Conservation (phyloP, 129 eudicot genomes). For the Silybum marianum region DNA sequence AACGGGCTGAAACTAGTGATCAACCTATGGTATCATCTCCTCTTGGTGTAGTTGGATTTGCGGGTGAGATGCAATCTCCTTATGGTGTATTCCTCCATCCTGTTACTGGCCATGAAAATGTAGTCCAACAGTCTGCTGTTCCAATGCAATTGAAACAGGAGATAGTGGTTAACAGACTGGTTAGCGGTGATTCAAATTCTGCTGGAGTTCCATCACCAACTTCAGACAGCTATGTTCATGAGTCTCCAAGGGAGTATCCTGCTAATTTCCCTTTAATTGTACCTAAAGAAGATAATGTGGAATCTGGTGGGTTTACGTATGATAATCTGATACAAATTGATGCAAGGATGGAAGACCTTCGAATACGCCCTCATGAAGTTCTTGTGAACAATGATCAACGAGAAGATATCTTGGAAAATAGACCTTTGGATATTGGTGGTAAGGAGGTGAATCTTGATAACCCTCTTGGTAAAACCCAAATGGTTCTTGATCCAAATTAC, state of each 20-base stretch:
- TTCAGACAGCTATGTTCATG: slow-evolving; percentile 42
- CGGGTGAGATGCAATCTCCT: slow-evolving; percentile 46
- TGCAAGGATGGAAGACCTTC: slow-evolving; percentile 69
- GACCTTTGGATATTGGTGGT: too few species aligned
- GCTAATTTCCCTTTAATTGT: slow-evolving; percentile 34
- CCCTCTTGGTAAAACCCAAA: slow-evolving; percentile 26
- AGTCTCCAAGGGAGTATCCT: slow-evolving; percentile 55
- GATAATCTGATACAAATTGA: slow-evolving; percentile 63
- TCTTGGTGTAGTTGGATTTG: slow-evolving; percentile 33
- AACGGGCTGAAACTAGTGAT: slow-evolving; percentile 37
- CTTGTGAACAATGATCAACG: slow-evolving; percentile 34
- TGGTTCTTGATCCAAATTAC: slow-evolving; percentile 31
- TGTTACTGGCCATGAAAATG: slow-evolving; percentile 37
- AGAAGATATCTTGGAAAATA: too few species aligned
- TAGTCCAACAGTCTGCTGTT: slow-evolving; percentile 36
- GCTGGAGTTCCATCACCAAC: slow-evolving; percentile 44
- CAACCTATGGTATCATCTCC: slow-evolving; percentile 35
- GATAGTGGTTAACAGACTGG: slow-evolving; percentile 34
- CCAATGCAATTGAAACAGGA: slow-evolving; percentile 51
- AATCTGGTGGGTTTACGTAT: slow-evolving; percentile 37
- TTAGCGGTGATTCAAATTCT: slow-evolving; percentile 37
- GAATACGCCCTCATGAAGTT: slow-evolving; percentile 48
- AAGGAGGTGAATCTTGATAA: slow-evolving; percentile 30
- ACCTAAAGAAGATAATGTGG: slow-evolving; percentile 45
- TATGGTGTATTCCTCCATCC: slow-evolving; percentile 43